phyloP scores from a whole-genome alignment of 495 filamentous ascomycete species.

The Aspergillus asperescens region DNA sequence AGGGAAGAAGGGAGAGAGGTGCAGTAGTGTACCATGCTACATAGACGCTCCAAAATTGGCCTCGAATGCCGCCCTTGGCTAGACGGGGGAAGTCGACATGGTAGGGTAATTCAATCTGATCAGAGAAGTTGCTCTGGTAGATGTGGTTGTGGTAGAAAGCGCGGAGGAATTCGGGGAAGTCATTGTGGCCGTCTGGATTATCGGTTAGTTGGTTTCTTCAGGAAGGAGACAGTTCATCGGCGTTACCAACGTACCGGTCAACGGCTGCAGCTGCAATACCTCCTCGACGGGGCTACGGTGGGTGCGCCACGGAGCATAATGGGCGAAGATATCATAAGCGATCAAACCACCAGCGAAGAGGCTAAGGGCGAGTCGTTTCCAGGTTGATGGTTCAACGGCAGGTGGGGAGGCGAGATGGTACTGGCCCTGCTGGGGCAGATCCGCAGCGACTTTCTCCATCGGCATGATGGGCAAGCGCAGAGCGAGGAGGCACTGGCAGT shows the following conservation, averaged over 20 bases:
- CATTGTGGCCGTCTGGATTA: slow-evolving; percentile 82
- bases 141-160: slow-evolving; percentile 69
- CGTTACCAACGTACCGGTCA: slow-evolving; percentile 5
- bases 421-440: neutral
- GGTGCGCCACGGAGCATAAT: neutral
- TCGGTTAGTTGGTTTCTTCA: slow-evolving; percentile 2
- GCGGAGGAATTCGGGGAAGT: slow-evolving; percentile 71
- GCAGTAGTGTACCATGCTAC: slow-evolving; percentile 60
- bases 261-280: slow-evolving; percentile 6
- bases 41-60: slow-evolving; percentile 91
- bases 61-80: slow-evolving; percentile 43
- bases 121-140: slow-evolving; percentile 41
- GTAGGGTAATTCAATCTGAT: slow-evolving; percentile 64
- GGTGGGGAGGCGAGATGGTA: neutral
- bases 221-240: neutral
- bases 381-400: neutral
- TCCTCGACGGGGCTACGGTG: slow-evolving; percentile 3
- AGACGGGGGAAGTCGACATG: slow-evolving; percentile 80
- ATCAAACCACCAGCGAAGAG: slow-evolving; percentile 1
- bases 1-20: slow-evolving; percentile 20
- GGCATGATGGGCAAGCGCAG: too few relatives aligned
- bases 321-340: neutral
- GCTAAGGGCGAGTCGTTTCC: neutral
- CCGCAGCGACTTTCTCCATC: slow-evolving; percentile 2
- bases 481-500: too few relatives aligned